phyloP scores from a whole-genome alignment of 345 rosid species.

The Eucalyptus pauciflora region DNA sequence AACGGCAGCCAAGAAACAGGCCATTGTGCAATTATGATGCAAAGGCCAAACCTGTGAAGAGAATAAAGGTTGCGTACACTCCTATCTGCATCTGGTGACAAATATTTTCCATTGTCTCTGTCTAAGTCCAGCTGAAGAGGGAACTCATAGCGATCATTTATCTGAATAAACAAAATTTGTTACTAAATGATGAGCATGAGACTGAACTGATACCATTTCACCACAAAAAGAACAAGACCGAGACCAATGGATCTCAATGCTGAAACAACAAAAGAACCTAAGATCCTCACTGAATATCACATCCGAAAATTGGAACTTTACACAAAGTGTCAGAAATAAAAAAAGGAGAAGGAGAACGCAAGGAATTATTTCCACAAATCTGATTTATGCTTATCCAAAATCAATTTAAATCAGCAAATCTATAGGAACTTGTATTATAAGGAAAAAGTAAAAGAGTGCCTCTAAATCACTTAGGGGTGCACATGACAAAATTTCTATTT shows the following conservation, averaged over 20 bases:
- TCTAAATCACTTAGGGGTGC: neutral
- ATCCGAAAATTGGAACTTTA: neutral
- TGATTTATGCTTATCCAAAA: neutral
- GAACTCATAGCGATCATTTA: constrained; percentile 93
- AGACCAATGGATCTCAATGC: neutral
- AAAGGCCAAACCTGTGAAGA: constrained; percentile 60
- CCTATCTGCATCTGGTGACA: constrained; percentile 89
- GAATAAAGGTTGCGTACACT: constrained; percentile 87
- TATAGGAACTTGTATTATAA: neutral
- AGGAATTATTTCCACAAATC: neutral
- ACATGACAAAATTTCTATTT: no score
- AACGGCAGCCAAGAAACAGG: neutral
- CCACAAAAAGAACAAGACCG: neutral
- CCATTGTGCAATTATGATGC: neutral
- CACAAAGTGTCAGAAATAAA: neutral
- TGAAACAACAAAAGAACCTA: neutral
- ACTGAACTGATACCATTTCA: neutral
- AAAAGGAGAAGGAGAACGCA: neutral
- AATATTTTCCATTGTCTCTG: constrained; percentile 72
- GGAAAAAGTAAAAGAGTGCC: neutral
- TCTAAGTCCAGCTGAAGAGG: constrained; percentile 95
- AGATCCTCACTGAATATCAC: neutral
- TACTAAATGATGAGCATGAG: neutral
- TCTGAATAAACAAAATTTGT: constrained; percentile 18
- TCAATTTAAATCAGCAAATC: neutral